Conservation (phyloP, 2,329 filamentous ascomycete genomes). For the Colletotrichum limetticola region DNA sequence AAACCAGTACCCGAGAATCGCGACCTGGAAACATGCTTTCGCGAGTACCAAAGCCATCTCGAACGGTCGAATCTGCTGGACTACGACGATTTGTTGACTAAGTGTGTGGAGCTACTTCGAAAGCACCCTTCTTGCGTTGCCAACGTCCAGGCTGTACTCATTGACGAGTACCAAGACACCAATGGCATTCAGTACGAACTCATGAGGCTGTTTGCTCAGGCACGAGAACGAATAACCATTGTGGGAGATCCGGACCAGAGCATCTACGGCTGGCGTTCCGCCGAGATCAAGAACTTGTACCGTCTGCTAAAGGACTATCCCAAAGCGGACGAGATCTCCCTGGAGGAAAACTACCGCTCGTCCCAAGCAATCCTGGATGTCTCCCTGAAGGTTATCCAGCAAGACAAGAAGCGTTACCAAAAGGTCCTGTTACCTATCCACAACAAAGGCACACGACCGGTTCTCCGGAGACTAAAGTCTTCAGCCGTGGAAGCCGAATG, state of each 20-base stretch:
- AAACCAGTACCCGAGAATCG: slow-evolving; percentile 52
- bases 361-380: slow-evolving; percentile 84
- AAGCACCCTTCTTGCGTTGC: slow-evolving; percentile 82
- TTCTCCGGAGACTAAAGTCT: slow-evolving; percentile 79
- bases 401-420: slow-evolving; percentile 82
- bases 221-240: slow-evolving; percentile 82
- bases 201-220: slow-evolving; percentile 86
- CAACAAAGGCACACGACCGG: slow-evolving; percentile 80
- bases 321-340: slow-evolving; percentile 81
- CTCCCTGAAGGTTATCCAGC: slow-evolving; percentile 88
- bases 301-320: slow-evolving; percentile 82
- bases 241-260: slow-evolving; percentile 98
- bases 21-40: slow-evolving; percentile 75
- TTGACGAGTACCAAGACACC: slow-evolving; percentile 98
- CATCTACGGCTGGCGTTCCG: slow-evolving; percentile 95
- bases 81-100: slow-evolving; percentile 91
- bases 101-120: slow-evolving; percentile 82
- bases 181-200: slow-evolving; percentile 95
- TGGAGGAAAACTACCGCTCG: slow-evolving; percentile 96
- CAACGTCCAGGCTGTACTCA: slow-evolving; percentile 90
- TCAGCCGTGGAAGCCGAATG: slow-evolving; percentile 83
- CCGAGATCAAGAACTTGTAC: slow-evolving; percentile 88
- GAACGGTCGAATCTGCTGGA: slow-evolving; percentile 84
- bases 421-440: slow-evolving; percentile 87
- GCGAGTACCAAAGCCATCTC: slow-evolving; percentile 82